phyloP scores from a whole-genome alignment of 345 rosid genomes.

The Citrus unshiu region DNA sequence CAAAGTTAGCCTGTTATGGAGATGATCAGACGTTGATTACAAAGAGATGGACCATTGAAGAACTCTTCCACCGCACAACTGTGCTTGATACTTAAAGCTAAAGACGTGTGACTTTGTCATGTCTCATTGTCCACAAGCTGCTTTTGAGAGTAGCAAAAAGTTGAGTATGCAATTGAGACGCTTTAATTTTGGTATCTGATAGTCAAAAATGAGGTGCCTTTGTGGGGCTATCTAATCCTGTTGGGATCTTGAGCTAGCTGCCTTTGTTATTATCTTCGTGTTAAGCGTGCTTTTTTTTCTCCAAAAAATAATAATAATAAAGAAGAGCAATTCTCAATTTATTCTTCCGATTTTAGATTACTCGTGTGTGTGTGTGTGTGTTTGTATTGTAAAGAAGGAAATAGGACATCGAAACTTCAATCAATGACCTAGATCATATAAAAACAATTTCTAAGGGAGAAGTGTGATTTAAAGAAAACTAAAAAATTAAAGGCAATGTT shows the following conservation, averaged over 20 bases:
- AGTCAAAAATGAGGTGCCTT: slow-evolving; percentile 9
- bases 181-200: not conserved
- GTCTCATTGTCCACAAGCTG: slow-evolving; percentile 1
- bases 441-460: too few relatives aligned
- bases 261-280: not conserved
- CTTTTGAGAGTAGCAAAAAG: not conserved
- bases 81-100: not conserved
- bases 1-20: not conserved
- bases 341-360: not conserved
- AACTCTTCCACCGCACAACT: slow-evolving; percentile 3
- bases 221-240: too few relatives aligned
- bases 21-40: slow-evolving; percentile 1
- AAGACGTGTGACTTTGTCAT: not conserved
- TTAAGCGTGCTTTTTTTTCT: not conserved
- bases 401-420: too few relatives aligned
- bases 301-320: not conserved
- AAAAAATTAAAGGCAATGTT: too few relatives aligned
- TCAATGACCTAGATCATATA: too few relatives aligned
- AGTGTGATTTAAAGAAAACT: too few relatives aligned
- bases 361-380: too few relatives aligned
- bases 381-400: too few relatives aligned
- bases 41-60: not conserved
- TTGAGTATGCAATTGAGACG: not conserved
- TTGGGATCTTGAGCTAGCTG: not conserved
- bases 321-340: not conserved